Conservation (phyloP, 2,329 filamentous ascomycete genomes). For the Colletotrichum sp. region DNA sequence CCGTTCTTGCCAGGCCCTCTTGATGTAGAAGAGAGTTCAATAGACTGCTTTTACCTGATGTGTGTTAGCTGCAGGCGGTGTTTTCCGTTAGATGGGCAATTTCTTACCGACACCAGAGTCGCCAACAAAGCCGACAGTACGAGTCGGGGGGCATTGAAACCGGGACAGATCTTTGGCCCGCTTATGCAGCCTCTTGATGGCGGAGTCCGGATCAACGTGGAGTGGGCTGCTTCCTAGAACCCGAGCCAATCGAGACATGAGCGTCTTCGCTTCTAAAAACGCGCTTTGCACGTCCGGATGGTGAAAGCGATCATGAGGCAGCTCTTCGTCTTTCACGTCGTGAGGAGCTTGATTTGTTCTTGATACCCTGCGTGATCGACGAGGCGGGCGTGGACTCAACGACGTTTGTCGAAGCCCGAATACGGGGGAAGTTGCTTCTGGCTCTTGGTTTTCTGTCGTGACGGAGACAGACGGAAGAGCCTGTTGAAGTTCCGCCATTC, state of each 20-base stretch:
- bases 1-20: conserved; percentile 42
- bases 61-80: neutral
- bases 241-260: conserved; percentile 32
- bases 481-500: neutral
- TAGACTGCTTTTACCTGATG: conserved; percentile 51
- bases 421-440: neutral
- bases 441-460: neutral
- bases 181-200: conserved; percentile 37
- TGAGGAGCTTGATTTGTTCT: neutral
- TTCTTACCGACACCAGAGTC: conserved; percentile 48
- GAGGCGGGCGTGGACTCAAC: neutral
- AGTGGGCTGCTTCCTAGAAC: conserved; percentile 39
- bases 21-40: conserved; percentile 52
- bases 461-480: neutral
- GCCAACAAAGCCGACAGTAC: conserved; percentile 51
- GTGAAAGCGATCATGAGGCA: conserved; percentile 39
- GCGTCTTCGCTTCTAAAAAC: conserved; percentile 34
- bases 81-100: neutral
- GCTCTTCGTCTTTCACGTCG: conserved; percentile 34
- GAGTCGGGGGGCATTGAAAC: conserved; percentile 42
- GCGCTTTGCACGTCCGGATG: conserved; percentile 36
- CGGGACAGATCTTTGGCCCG: conserved; percentile 34
- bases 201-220: conserved; percentile 41
- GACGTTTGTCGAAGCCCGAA: neutral
- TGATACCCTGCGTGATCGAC: neutral